These are phyloP conservation scores for Termitomyces sp. DNA, from an alignment of 768 basidiomycete genomes.

Conservation along the genomic window DNA sequence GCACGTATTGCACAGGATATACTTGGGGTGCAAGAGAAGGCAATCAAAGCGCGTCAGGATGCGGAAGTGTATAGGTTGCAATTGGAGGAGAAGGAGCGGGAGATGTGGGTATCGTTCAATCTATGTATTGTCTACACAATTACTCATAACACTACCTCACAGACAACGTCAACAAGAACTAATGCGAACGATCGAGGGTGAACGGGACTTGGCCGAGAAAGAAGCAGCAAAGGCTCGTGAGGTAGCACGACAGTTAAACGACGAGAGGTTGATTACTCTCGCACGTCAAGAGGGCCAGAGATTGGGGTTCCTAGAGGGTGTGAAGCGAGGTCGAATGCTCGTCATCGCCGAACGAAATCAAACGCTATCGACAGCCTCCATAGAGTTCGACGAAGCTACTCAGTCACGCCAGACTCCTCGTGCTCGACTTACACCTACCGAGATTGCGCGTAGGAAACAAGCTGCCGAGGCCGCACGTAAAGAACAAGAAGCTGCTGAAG, in stretches of 20 bases:
- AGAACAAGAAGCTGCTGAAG: not conserved
- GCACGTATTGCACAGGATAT: slow-evolving; percentile 20
- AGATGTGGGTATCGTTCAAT: slow-evolving; percentile 18
- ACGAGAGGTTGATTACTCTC: slow-evolving; percentile 41
- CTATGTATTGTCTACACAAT: not conserved
- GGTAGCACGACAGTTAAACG: slow-evolving; percentile 49
- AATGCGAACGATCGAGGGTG: slow-evolving; percentile 20
- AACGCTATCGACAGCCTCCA: slow-evolving; percentile 11
- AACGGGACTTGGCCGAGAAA: slow-evolving; percentile 26
- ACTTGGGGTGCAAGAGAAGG: slow-evolving; percentile 22
- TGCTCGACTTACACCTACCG: not conserved
- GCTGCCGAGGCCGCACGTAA: not conserved
- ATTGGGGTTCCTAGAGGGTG: slow-evolving; percentile 39
- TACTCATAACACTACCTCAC: not conserved
- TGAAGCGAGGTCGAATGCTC: slow-evolving; percentile 37
- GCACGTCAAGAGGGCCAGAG: slow-evolving; percentile 54
- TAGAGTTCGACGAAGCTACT: slow-evolving; percentile 3
- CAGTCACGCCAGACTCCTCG: not conserved
- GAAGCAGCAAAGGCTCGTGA: slow-evolving; percentile 35
- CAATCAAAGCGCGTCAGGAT: slow-evolving; percentile 20
- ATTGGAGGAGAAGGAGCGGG: slow-evolving; percentile 18
- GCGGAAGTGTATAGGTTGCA: slow-evolving; percentile 19
- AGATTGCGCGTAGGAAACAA: not conserved
- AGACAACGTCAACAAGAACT: slow-evolving; percentile 21
- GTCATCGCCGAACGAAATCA: slow-evolving; percentile 4